Base-by-base conservation (phyloP, 371 early-diverging fungal genomes). In the Circinella umbellata region DNA sequence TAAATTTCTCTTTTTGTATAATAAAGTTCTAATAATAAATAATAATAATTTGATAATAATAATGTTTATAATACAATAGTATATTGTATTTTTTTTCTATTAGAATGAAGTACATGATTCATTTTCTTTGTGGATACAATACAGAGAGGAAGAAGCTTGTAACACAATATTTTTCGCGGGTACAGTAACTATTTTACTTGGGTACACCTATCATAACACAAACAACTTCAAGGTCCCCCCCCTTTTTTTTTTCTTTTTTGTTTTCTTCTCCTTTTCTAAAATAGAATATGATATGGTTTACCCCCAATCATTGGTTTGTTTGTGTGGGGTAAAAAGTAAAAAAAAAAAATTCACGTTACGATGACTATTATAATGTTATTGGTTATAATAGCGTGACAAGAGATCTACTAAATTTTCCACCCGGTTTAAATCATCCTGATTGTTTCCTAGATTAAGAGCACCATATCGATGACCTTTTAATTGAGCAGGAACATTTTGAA, bases 381-480 rank as follows among this genome's bases (percentile, higher is more conserved):
- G 47, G 11, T 47, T 47, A 47, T 66, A 66, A 38, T 66, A 53
- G 55, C 54, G 36, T 35, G 38, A 54, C 60, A 67, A 59, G 35
- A 61, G 66, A 48, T 68, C 60, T 11, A 68, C 69, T 18, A 68
- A 51, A n/a, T 51, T 64, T 15, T 68, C 65, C 8, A 68, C 53
- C n/a, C 61, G 64, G 6, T 35, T 34, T 5, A 82, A 60, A 34
- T 79, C 78, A 14, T 75, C 37, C 36, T 72, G 49, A 3, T 75
- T 67, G 17, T 76, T 76, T 4, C 82, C 82, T 62, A 76, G 71
- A 63, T 82, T 72, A 5, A 73, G 48, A 15, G 82, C 82, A 18
- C 82, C 82, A 60, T 76, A 69, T 4, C 70, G 63, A 73, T 82
- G 82, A 6, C 82, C 77, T 14, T 64, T 51, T 2, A 80, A 62